Evolutionary conservation across 257 asterid genomes (phyloP).

Genomic region (Forsythia suspensa): DNA sequence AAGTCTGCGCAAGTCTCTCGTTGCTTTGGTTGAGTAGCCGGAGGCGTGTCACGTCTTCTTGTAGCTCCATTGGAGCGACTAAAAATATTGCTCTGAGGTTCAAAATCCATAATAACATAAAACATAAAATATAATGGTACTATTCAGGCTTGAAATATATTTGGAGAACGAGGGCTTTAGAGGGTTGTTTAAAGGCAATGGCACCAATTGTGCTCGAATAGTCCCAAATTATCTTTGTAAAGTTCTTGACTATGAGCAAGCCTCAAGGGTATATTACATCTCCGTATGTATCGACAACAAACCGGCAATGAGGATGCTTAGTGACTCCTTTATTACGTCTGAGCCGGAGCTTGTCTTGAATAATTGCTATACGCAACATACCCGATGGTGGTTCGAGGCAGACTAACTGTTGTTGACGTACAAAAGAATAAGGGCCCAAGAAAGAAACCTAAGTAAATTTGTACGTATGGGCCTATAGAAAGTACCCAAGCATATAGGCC

Average conservation of each 20-base stretch:
- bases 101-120: constrained; percentile 62
- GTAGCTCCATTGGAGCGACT: constrained; percentile 96
- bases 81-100: constrained; percentile 91
- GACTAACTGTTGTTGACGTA: constrained; percentile 94
- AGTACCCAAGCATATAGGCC: too few relatives aligned
- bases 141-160: constrained; percentile 50
- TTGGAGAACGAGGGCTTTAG: constrained; percentile 57
- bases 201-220: constrained; percentile 59
- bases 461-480: too few relatives aligned
- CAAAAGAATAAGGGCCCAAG: too few relatives aligned
- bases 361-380: constrained; percentile 96
- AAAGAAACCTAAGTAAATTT: too few relatives aligned
- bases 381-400: constrained; percentile 99
- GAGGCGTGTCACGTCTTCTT: constrained; percentile 78
- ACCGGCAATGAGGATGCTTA: constrained; percentile 92
- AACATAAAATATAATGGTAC: constrained; percentile 55
- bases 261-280: too few relatives aligned
- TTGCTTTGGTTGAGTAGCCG: constrained; percentile 39
- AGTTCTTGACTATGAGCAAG: constrained; percentile 66
- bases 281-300: too few relatives aligned
- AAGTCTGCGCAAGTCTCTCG: constrained; percentile 38
- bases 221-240: constrained; percentile 51
- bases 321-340: constrained; percentile 82
- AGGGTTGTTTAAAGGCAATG: constrained; percentile 64
- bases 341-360: constrained; percentile 99